A percentile compares a stretch with the other conserved stretches of the same genome.
Evolutionary conservation across 2,329 filamentous ascomycete species (phyloP).

Genomic region (Xylariaceae sp.): DNA sequence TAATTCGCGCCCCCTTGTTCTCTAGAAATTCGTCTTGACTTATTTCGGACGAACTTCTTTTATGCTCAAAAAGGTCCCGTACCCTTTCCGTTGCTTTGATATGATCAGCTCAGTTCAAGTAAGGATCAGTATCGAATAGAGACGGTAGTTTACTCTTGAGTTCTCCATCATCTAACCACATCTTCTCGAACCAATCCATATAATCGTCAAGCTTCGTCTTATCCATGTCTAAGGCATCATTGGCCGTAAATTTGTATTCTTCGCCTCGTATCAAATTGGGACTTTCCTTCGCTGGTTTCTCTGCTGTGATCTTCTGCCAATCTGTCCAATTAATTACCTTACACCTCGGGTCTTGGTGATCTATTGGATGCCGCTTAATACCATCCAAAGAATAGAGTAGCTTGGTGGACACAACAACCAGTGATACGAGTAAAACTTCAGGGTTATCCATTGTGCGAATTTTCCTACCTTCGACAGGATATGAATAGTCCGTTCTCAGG

Average conservation of each 20-base stretch:
- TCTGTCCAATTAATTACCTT: slow-evolving; percentile 72
- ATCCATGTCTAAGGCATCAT: slow-evolving; percentile 54
- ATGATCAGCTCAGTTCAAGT: neutral
- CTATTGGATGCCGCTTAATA: slow-evolving; percentile 53
- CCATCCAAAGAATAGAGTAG: slow-evolving; percentile 77
- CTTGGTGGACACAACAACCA: slow-evolving; percentile 79
- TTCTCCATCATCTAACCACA: slow-evolving; percentile 59
- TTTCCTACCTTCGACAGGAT: slow-evolving; percentile 54
- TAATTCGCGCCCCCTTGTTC: slow-evolving; percentile 16
- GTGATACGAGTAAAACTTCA: slow-evolving; percentile 73
- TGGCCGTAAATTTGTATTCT: slow-evolving; percentile 39
- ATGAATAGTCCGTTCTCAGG: slow-evolving; percentile 61
- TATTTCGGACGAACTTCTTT: slow-evolving; percentile 20
- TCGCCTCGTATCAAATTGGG: slow-evolving; percentile 34
- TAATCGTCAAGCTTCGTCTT: slow-evolving; percentile 72
- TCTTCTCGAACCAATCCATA: slow-evolving; percentile 78
- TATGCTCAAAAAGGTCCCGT: slow-evolving; percentile 32
- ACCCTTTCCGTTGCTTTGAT: slow-evolving; percentile 33
- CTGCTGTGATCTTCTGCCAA: slow-evolving; percentile 65
- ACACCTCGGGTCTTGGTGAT: slow-evolving; percentile 61
- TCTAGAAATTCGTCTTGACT: neutral
- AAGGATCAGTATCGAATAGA: neutral
- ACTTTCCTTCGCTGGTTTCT: slow-evolving; percentile 32
- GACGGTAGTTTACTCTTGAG: slow-evolving; percentile 42
- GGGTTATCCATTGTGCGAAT: slow-evolving; percentile 66